Evolutionary conservation across 495 filamentous ascomycete genomes (phyloP).

Genomic region (Neurospora sp.): DNA sequence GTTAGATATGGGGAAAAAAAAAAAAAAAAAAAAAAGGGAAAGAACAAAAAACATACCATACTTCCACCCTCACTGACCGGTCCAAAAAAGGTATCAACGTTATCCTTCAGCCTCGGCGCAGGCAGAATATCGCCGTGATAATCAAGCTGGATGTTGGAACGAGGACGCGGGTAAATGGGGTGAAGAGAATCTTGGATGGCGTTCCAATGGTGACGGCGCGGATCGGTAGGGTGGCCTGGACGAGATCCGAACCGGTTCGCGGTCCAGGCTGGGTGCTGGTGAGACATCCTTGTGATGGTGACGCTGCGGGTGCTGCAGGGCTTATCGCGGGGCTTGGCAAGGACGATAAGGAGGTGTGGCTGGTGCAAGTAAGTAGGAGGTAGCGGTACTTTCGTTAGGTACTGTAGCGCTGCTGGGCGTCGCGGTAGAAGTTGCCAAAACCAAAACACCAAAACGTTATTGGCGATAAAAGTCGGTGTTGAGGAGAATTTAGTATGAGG

Average conservation of each 20-base stretch:
- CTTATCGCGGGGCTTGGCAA: not conserved
- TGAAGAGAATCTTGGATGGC: not conserved
- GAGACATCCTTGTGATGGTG: not conserved
- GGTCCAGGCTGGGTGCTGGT: not conserved
- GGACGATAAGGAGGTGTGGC: not conserved
- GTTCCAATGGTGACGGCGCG: not conserved
- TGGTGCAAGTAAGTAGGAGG: not conserved
- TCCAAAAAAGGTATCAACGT: not conserved
- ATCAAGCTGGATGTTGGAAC: not conserved
- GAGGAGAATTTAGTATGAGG: not conserved
- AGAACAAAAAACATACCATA: not conserved
- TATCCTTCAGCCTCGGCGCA: not conserved
- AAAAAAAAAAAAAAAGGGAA: not conserved
- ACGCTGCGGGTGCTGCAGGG: not conserved
- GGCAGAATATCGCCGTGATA: not conserved
- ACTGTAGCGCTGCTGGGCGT: not conserved
- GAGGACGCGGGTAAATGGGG: not conserved
- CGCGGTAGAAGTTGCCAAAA: not conserved
- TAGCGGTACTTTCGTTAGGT: not conserved
- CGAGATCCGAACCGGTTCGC: not conserved
- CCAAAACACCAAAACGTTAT: not conserved
- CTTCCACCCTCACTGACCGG: not conserved
- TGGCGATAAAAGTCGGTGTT: not conserved
- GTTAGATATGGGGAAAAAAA: not conserved
- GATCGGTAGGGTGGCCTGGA: not conserved